phyloP scores from a whole-genome alignment of 768 basidiomycete species.

The Lyophyllum shimeji region DNA sequence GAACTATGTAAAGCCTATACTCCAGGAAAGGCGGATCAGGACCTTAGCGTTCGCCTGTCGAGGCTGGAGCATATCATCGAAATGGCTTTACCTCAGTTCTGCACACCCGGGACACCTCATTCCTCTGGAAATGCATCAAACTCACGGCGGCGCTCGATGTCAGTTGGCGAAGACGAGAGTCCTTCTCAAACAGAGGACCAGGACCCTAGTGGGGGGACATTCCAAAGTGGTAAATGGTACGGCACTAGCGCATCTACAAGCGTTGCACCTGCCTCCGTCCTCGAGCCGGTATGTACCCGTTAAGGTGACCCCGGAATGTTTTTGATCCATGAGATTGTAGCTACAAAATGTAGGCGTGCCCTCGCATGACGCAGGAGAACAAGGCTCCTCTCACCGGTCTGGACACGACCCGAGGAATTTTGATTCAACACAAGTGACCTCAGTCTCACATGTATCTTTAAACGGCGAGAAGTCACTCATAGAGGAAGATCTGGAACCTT shows the following conservation, averaged over 20 bases:
- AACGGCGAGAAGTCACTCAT: conserved; percentile 25
- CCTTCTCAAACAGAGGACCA: conserved; percentile 77
- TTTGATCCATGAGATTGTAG: conserved; percentile 10
- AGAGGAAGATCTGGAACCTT: conserved; percentile 45
- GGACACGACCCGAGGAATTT: conserved; percentile 14
- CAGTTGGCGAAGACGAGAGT: conserved; percentile 62
- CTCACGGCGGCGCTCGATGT: conserved; percentile 46
- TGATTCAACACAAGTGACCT: conserved; percentile 7
- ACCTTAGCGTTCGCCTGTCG: conserved; percentile 69
- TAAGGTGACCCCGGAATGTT: not conserved
- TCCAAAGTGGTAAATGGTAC: conserved; percentile 86
- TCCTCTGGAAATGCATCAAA: conserved; percentile 25
- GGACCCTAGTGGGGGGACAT: conserved; percentile 71
- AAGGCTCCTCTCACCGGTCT: conserved; percentile 6
- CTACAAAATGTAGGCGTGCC: conserved; percentile 27
- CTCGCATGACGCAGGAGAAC: conserved; percentile 9
- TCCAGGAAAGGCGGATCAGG: conserved; percentile 83
- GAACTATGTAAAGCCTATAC: conserved; percentile 88
- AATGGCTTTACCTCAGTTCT: conserved; percentile 74
- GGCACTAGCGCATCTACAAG: conserved; percentile 84
- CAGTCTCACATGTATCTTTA: conserved; percentile 1
- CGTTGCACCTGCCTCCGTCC: conserved; percentile 73
- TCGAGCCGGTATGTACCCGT: conserved; percentile 62
- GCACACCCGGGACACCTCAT: conserved; percentile 39
- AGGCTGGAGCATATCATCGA: conserved; percentile 84